Evolutionary conservation across 805 yeast species (phyloP).

Genomic region (Pichia nanzhaoensis): DNA sequence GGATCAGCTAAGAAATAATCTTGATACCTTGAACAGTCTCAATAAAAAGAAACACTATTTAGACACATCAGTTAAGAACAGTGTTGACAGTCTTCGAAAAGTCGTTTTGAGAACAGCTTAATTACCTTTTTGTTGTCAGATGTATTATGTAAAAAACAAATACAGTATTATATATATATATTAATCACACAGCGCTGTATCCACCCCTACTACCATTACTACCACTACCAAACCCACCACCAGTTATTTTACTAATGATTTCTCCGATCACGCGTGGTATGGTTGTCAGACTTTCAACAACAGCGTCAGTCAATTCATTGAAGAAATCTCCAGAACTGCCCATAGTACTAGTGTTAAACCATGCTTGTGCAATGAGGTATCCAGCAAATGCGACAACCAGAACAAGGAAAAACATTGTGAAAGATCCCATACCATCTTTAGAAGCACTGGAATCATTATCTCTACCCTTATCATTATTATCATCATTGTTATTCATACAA

Average conservation of each 20-base stretch:
- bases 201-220: conserved; percentile 61
- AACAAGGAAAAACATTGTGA: conserved; percentile 75
- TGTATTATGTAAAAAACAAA: not conserved
- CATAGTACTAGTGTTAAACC: conserved; percentile 61
- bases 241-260: conserved; percentile 57
- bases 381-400: conserved; percentile 62
- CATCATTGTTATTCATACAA: conserved; percentile 22
- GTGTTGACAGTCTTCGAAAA: conserved; percentile 55
- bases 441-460: conserved; percentile 16
- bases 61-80: conserved; percentile 70
- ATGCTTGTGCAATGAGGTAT: conserved; percentile 67
- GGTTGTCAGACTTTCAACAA: conserved; percentile 48
- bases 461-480: conserved; percentile 19
- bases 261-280: conserved; percentile 65
- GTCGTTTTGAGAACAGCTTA: not conserved
- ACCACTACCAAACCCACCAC: conserved; percentile 29
- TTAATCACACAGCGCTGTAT: conserved; percentile 74
- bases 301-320: conserved; percentile 64
- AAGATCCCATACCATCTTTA: conserved; percentile 55
- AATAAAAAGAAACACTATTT: conserved; percentile 65
- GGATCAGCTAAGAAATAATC: conserved; percentile 44
- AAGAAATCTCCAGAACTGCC: conserved; percentile 65
- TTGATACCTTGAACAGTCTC: conserved; percentile 55
- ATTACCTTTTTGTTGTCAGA: not conserved
- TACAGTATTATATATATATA: not conserved